Conservation (phyloP, 495 filamentous ascomycete species). For the Talaromyces borbonicus region DNA sequence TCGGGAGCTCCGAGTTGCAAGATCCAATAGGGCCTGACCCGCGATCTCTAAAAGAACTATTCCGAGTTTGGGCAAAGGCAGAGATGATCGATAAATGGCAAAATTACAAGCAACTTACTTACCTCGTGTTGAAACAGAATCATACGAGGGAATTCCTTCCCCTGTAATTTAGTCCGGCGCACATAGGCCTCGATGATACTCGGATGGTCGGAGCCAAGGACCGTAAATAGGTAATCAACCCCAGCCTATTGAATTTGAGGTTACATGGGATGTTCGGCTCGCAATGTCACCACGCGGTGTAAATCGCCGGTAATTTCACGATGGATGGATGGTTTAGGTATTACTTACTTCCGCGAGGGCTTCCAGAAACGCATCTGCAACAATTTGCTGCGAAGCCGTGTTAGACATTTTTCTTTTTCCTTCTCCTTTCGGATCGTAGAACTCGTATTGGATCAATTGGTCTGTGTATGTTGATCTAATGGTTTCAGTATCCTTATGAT, state of each 20-base stretch:
- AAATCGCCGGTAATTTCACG: too few species aligned
- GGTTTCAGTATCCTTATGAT: too few species aligned
- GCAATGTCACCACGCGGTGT: not conserved
- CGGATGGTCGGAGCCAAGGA: constrained; percentile 17
- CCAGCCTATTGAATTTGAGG: constrained; percentile 10
- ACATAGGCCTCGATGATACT: constrained; percentile 20
- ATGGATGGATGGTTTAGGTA: too few species aligned
- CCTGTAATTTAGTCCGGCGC: constrained; percentile 12
- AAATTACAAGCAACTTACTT: constrained; percentile 3
- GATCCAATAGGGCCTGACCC: too few species aligned
- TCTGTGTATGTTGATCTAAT: too few species aligned
- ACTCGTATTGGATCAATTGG: not conserved
- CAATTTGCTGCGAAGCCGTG: constrained; percentile 5
- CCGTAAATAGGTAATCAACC: constrained; percentile 16
- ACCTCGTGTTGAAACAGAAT: constrained; percentile 22
- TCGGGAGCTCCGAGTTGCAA: too few species aligned
- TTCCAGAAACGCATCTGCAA: constrained; percentile 12
- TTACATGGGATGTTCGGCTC: constrained; percentile 1
- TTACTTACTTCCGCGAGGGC: constrained; percentile 10
- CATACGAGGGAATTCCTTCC: constrained; percentile 17
- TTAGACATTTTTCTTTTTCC: constrained; percentile 1
- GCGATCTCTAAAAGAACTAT: not conserved
- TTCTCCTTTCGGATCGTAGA: not conserved
- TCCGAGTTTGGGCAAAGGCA: not conserved
- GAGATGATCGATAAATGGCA: not conserved